Evolutionary conservation across 495 filamentous ascomycete genomes (phyloP).

Genomic region (Tuber aestivum): DNA sequence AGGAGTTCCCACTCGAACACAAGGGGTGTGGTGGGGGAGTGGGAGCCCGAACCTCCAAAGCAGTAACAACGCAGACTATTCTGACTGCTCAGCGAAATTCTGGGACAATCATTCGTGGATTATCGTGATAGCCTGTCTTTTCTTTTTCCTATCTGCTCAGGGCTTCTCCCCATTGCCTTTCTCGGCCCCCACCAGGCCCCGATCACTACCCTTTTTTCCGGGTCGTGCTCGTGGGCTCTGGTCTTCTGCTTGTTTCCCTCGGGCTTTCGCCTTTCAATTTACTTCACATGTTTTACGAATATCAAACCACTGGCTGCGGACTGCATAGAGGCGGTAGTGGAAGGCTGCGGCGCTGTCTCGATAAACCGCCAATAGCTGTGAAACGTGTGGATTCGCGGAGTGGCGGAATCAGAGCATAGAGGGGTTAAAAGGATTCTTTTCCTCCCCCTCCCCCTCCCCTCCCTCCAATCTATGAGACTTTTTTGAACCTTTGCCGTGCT

Average conservation of each 20-base stretch:
- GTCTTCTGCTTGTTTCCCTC: background rate
- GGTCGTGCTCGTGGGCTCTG: background rate
- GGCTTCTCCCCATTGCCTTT: background rate
- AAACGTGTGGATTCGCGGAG: background rate
- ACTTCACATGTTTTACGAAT: background rate
- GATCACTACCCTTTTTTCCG: conserved; percentile 3
- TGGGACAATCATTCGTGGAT: conserved; percentile 19
- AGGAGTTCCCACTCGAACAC: background rate
- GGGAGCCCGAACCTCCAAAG: conserved; percentile 26
- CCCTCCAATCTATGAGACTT: background rate
- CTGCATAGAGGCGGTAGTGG: background rate
- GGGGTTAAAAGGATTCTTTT: background rate
- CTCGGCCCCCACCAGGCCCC: background rate
- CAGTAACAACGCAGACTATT: conserved; percentile 33
- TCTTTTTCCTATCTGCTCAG: background rate
- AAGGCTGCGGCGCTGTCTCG: background rate
- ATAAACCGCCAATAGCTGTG: conserved; percentile 4
- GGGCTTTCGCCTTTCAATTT: background rate
- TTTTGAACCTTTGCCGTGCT: background rate
- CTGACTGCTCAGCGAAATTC: conserved; percentile 21
- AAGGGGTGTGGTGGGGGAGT: background rate
- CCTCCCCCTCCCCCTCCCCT: background rate
- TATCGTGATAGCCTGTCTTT: conserved; percentile 26
- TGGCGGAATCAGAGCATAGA: background rate
- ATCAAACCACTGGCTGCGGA: background rate